Evolutionary conservation across 2,329 filamentous ascomycete genomes (phyloP), one percentile per base, ranked within the genome.

Genomic region (Sporothrix humicola): DNA sequence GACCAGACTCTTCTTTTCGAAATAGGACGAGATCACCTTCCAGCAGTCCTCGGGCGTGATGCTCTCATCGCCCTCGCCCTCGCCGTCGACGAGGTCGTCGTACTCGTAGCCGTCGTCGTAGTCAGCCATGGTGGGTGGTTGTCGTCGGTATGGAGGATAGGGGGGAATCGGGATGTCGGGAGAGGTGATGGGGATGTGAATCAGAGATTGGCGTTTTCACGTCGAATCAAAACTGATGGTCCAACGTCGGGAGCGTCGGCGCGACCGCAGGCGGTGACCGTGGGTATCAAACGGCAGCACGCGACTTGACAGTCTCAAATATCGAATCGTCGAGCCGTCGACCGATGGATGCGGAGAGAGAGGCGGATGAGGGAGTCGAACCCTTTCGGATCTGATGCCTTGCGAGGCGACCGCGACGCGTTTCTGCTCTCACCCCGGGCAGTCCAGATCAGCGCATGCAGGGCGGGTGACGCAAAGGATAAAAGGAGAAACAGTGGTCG

Each of bases 31-130:
- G 81, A 99, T 98, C 80, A 98, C 95, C 77, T 92, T 93, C 96
- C 97, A 99, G 86, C 94, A 98, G 84, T 99, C 97, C 85, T 98
- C 96, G 75, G 95, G 93, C 37, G 95, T 97, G 84, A 98, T 97
- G 78, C 86, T 84, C 75, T 91, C 89, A 75, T 92, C 90, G 74
- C 88, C 89, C 78, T 92, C 92, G 75, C 91, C 91, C 80, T 94
- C 93, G 76, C 90, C 88, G 71, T 88, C 86, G 73, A 89, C 87
- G 79, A 87, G 73, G 52, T 78, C 76, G 61, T 77, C 79, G 71
- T 80, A 80, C 75, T 82, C 81, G 81, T 84, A 87, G 12, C 85
- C 84, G 68, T 87, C 85, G 72, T 88, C 87, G 82, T 89, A 88
- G 74, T 87, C 86, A 42, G 86, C 86, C 87, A 89, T 88, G 77